Percentiles rank a stretch among this genome's conserved stretches.
Evolutionary conservation across 2,329 filamentous ascomycete genomes (phyloP).

Genomic region (Blastomyces percursus): DNA sequence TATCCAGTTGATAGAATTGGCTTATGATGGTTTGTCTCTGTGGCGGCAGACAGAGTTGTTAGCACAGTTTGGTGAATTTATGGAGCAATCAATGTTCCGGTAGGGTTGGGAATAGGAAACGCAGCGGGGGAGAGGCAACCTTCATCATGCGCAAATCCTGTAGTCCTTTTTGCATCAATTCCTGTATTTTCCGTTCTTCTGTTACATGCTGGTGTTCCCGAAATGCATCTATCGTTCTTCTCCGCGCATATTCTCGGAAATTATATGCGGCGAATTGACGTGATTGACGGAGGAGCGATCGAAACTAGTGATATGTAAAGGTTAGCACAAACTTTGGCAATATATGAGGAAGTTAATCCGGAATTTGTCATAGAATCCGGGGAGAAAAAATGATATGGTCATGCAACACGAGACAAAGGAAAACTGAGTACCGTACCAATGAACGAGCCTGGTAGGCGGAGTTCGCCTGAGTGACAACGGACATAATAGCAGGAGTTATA

Average conservation of each 20-base stretch:
- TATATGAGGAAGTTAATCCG: not conserved
- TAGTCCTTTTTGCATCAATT: constrained; percentile 77
- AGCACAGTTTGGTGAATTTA: constrained; percentile 4
- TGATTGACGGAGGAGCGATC: constrained; percentile 77
- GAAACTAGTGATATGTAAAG: constrained; percentile 52
- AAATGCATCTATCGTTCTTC: constrained; percentile 84
- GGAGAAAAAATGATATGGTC: not conserved
- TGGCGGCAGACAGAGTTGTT: constrained; percentile 6
- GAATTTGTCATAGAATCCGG: not conserved
- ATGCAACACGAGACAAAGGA: not conserved
- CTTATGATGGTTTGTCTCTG: constrained; percentile 93
- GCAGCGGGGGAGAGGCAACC: constrained; percentile 46
- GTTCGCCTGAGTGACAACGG: constrained; percentile 31
- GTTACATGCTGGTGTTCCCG: constrained; percentile 62
- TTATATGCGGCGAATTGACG: constrained; percentile 89
- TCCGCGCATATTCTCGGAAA: constrained; percentile 91
- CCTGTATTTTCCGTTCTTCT: constrained; percentile 69
- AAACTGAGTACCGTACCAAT: constrained; percentile 26
- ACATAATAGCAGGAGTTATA: constrained; percentile 26
- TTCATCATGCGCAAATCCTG: constrained; percentile 83
- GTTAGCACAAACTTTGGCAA: constrained; percentile 2
- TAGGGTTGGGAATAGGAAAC: not conserved
- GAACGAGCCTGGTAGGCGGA: constrained; percentile 40
- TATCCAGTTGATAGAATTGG: constrained; percentile 86
- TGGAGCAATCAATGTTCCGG: not conserved